Evolutionary conservation across 148 eudicot species (phyloP), one percentile per base, ranked within the genome.

Genomic region (Camellia granthamiana): DNA sequence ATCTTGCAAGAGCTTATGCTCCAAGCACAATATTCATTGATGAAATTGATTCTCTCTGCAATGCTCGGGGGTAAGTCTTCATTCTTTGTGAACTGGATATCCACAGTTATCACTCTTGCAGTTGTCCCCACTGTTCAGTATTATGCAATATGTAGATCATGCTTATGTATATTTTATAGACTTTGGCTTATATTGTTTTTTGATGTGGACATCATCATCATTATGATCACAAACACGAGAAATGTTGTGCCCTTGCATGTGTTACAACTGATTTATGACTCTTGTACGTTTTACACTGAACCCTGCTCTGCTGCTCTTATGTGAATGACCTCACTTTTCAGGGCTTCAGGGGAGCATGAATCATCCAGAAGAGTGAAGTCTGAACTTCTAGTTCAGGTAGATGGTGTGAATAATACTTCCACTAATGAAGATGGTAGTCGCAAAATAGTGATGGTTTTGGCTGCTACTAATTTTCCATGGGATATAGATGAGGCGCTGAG

Each of bases 291-390:
- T 7, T 47, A 11, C 81, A 4, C 42, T n/a, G 8, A 7, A 38
- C 38, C 77, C 52, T 76, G 77, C 47, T 51, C 4, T 80, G 74
- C 52, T 76, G 77, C 47, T 51, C 7, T 80, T 63, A 72, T 74
- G n/a, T 65, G 61, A 74, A 23, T 58, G 42, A 44, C 8, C 72
- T 78, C 49, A 5, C 47, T 79, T 56, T 79, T 52, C 87, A 96
- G 99, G 89, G 99, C 98, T 83, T 96, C 99, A 51, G 99, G 99
- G 74, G 99, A 96, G 84, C 99, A 96, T 80, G 99, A 96, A 83
- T 96, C 99, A 82, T 96, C 99, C 19, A 89, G 99, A 81, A 92
- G 99, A 86, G 99, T 96, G 75, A 96, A 96, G 81, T 96, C 99
- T 82, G 99, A 96, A 83, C 89, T 96, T 78, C 93, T 96, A 78